Evolutionary conservation across 805 yeast species (phyloP), one percentile per base, ranked within the genome.

Genomic region (Candida boleticola): DNA sequence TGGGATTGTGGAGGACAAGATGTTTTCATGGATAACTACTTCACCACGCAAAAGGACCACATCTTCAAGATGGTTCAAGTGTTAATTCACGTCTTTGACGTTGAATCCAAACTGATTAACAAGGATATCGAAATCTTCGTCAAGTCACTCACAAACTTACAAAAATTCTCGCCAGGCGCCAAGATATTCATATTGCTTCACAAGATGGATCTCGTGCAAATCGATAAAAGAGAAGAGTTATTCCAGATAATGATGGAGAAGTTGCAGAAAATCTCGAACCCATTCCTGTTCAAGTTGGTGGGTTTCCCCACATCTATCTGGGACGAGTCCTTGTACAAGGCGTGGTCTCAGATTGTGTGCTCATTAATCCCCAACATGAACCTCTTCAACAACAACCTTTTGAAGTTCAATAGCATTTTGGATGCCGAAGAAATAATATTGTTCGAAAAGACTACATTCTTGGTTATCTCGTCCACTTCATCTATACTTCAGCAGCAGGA

Each of bases 1-100:
- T 90, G 98, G 98, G 99, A 93, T 63, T 93, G 99, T 66, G 99
- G 98, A 55, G 96, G 96, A 3, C 99, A 93, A 60, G 97, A 93
- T 61, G 89, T 85, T 2, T 93, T 90, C 52, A 90, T 93, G 88
- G 97, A 92, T 57, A 89, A 88, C 61, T 93, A 93, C 60, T 82
- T 88, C 56, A 79, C 90, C 3, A 83, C 87, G 41, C 95, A 89
- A 49, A 81, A 88, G 45, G 96, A 86, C 59, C 96, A 90, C 57
- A 89, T 92, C 35, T 92, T 92, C 69, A 85, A 89, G 55, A 88
- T 89, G 85, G 96, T 90, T 18, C 97, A 93, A 57, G 97, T 95
- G 10, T 73, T 93, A 29, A 92, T 93, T 45, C 95, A 90, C 63
- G 98, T 93, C 13, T 93, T 93, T 62, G 99, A 93, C 52, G 97